A percentile compares a stretch with the other conserved stretches of the same genome.
phyloP scores from a whole-genome alignment of 2,329 filamentous ascomycete species.

The Cytospora piceae region DNA sequence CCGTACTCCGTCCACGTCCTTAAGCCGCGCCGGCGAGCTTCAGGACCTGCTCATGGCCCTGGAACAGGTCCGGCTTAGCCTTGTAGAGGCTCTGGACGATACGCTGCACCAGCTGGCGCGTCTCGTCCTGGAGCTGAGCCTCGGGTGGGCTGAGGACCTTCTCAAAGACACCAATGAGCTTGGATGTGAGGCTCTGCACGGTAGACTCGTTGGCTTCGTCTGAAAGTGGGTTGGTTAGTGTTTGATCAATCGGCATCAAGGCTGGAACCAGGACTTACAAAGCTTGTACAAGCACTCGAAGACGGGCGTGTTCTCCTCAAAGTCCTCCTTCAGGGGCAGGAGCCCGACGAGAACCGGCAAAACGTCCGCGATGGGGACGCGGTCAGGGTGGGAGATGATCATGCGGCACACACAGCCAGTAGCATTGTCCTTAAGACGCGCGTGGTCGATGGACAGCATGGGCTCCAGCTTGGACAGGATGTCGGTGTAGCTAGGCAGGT shows the following conservation, averaged over 20 bases:
- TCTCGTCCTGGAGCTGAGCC: conserved; percentile 76
- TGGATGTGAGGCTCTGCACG: conserved; percentile 70
- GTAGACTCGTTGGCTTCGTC: conserved; percentile 71
- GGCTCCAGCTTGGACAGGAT: conserved; percentile 88
- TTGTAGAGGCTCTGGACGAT: conserved; percentile 57
- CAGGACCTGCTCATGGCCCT: conserved; percentile 37
- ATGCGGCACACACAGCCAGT: conserved; percentile 89
- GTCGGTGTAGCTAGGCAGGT: conserved; percentile 73
- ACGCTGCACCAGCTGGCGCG: conserved; percentile 66
- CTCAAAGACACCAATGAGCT: conserved; percentile 72
- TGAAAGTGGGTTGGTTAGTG: conserved; percentile 36
- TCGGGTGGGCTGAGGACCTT: conserved; percentile 72
- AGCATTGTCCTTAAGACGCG: conserved; percentile 88
- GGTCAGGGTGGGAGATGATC: conserved; percentile 86
- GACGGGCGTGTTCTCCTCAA: conserved; percentile 93
- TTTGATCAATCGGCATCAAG: background rate
- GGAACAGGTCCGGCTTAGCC: conserved; percentile 40
- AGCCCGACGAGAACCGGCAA: conserved; percentile 78
- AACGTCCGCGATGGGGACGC: conserved; percentile 78
- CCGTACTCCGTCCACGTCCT: background rate
- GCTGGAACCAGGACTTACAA: conserved; percentile 58
- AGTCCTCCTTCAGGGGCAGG: conserved; percentile 89
- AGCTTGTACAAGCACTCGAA: conserved; percentile 89
- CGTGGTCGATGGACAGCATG: conserved; percentile 75
- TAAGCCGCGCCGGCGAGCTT: conserved; percentile 36